Evolutionary conservation across 768 basidiomycete genomes (phyloP).

Genomic region (Polyporus arcularius): DNA sequence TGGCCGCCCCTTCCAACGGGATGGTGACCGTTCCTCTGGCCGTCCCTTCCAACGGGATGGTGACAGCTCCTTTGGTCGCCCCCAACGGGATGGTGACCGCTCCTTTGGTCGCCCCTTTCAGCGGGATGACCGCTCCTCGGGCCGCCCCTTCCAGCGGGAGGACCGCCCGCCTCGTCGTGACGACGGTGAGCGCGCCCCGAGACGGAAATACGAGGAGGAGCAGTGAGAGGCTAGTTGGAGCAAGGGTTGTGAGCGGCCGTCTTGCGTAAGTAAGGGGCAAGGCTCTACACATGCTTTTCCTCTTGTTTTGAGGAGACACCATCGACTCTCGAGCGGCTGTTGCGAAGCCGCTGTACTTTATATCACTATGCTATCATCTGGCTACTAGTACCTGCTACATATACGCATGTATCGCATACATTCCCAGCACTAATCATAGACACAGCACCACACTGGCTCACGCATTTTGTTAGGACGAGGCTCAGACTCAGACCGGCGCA

Average conservation of each 20-base stretch:
- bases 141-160: no score
- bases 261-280: no score
- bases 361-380: conserved; percentile 9
- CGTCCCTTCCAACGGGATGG: no score
- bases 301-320: background rate
- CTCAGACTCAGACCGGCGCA: no score
- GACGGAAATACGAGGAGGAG: background rate
- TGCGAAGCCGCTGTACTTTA: conserved; percentile 11
- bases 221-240: background rate
- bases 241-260: background rate
- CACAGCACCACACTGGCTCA: background rate
- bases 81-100: no score
- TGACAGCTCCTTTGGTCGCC: no score
- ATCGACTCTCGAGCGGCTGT: background rate
- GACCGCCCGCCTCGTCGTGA: no score
- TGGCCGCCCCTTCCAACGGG: no score
- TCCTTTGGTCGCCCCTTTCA: no score
- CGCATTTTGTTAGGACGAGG: conserved; percentile 2
- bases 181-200: background rate
- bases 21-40: no score
- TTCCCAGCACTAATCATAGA: background rate
- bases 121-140: no score
- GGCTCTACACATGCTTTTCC: background rate
- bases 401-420: conserved; percentile 11
- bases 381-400: conserved; percentile 12